Evolutionary conservation across 345 rosid species (phyloP).

Genomic region (Lenwebbia sp.): DNA sequence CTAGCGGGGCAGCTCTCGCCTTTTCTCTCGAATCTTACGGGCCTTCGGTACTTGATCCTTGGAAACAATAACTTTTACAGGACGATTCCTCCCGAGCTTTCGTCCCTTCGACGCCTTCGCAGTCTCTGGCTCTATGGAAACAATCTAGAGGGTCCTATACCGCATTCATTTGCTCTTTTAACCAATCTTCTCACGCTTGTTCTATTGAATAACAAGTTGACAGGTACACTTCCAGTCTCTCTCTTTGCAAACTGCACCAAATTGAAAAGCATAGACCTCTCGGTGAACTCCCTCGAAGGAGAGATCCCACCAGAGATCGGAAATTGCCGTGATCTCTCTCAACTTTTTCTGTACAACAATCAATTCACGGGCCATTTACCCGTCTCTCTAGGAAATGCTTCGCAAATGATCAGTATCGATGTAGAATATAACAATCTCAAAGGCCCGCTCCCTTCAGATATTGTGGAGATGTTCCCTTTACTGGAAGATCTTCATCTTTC

Average conservation of each 20-base stretch:
- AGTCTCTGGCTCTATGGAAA: slow-evolving; percentile 13
- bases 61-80: slow-evolving; percentile 25
- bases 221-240: background rate
- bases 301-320: slow-evolving; percentile 41
- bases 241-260: slow-evolving; percentile 22
- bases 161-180: slow-evolving; percentile 19
- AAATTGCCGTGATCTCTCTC: slow-evolving; percentile 17
- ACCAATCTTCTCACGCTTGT: slow-evolving; percentile 5
- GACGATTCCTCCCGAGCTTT: slow-evolving; percentile 26
- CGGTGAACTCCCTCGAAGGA: slow-evolving; percentile 26
- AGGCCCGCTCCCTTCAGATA: slow-evolving; percentile 32
- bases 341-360: slow-evolving; percentile 28
- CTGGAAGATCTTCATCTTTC: slow-evolving; percentile 29
- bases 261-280: slow-evolving; percentile 28
- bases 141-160: slow-evolving; percentile 23
- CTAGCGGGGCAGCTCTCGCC: slow-evolving; percentile 29
- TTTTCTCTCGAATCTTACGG: slow-evolving; percentile 32
- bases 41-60: slow-evolving; percentile 20
- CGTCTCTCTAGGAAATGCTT: slow-evolving; percentile 21
- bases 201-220: background rate
- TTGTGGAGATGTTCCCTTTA: slow-evolving; percentile 11
- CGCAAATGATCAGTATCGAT: slow-evolving; percentile 14
- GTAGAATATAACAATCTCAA: slow-evolving; percentile 29
- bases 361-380: slow-evolving; percentile 30
- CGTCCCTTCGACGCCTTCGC: slow-evolving; percentile 18